A percentile compares a stretch with the other conserved stretches of the same genome.
phyloP scores from a whole-genome alignment of 805 yeast genomes.

The Starmerella cellae region DNA sequence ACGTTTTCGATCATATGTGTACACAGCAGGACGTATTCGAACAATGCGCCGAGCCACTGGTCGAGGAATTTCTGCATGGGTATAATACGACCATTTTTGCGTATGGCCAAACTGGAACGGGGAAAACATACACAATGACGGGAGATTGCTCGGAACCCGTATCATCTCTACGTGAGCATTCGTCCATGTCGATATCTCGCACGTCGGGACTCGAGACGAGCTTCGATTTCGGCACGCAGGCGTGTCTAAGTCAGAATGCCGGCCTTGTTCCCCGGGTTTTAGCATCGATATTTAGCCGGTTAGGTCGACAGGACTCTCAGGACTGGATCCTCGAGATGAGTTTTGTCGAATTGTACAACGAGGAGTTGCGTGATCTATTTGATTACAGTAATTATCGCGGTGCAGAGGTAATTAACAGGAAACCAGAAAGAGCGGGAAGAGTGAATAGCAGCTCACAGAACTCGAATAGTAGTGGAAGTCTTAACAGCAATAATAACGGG shows the following conservation, averaged over 20 bases:
- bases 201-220: neutral
- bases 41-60: constrained; percentile 49
- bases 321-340: constrained; percentile 49
- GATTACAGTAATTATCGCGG: too few species aligned
- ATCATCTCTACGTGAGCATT: constrained; percentile 1
- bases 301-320: constrained; percentile 25
- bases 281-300: constrained; percentile 39
- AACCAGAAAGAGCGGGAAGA: constrained; percentile 16
- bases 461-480: neutral
- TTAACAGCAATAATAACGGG: neutral
- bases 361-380: constrained; percentile 64
- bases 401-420: too few species aligned
- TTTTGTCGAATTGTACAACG: constrained; percentile 76
- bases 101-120: constrained; percentile 88
- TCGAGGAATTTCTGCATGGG: constrained; percentile 46
- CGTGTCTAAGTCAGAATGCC: constrained; percentile 26
- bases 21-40: constrained; percentile 57
- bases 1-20: constrained; percentile 70
- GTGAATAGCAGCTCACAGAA: neutral
- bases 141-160: constrained; percentile 39
- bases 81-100: constrained; percentile 66
- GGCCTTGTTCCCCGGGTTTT: constrained; percentile 54
- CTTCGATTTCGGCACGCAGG: neutral
- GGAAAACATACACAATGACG: constrained; percentile 63
- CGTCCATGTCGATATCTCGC: neutral